Percentiles rank a stretch among this genome's conserved stretches.
Evolutionary conservation across 257 asterid genomes (phyloP).

Genomic region (Haberlea rhodopensis): DNA sequence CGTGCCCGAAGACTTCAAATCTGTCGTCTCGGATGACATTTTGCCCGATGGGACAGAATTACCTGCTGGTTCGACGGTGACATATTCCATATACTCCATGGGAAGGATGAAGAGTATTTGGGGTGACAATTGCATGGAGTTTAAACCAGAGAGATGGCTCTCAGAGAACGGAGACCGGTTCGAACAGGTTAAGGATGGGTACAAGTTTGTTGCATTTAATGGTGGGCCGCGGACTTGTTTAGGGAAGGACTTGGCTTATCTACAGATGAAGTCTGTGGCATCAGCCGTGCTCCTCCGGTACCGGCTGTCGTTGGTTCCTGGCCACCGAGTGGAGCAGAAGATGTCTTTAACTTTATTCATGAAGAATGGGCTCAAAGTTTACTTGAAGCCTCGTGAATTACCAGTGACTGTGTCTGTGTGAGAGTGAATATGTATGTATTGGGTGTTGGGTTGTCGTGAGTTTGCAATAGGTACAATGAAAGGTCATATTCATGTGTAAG

Average conservation of each 20-base stretch:
- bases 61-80: constrained; percentile 80
- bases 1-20: constrained; percentile 77
- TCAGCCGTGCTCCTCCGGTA: constrained; percentile 75
- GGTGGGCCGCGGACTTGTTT: constrained; percentile 85
- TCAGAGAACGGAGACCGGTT: constrained; percentile 52
- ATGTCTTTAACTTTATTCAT: constrained; percentile 78
- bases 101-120: constrained; percentile 72
- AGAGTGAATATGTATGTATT: not conserved
- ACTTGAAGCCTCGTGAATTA: constrained; percentile 51
- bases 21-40: constrained; percentile 61
- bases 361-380: constrained; percentile 66
- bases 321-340: constrained; percentile 84
- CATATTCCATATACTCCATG: constrained; percentile 74
- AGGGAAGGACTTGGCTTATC: constrained; percentile 84
- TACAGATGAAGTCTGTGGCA: constrained; percentile 87
- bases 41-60: constrained; percentile 65
- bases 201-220: constrained; percentile 69
- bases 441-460: not conserved
- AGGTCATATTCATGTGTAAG: not conserved
- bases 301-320: constrained; percentile 56
- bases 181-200: constrained; percentile 62
- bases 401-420: constrained; percentile 39
- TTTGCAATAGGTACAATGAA: not conserved
- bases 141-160: constrained; percentile 87
- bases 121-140: constrained; percentile 88